Evolutionary conservation across 2,329 filamentous ascomycete genomes (phyloP).

Genomic region (Aspergillus costaricaensis): DNA sequence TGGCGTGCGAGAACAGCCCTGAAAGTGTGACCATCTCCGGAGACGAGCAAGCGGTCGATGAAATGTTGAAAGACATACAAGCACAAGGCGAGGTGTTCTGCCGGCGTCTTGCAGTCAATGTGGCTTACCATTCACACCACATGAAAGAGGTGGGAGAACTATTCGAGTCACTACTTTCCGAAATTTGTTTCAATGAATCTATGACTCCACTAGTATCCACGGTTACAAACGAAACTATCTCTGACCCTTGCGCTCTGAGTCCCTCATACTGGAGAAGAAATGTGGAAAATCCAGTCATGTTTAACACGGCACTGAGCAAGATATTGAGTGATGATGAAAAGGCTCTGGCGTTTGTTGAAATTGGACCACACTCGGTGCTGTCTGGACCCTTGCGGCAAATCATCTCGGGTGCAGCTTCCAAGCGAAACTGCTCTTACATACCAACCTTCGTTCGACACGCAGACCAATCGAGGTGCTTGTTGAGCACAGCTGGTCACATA

Average conservation of each 20-base stretch:
- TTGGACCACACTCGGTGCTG: not conserved
- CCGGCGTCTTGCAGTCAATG: slow-evolving; percentile 16
- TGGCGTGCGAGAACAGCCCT: slow-evolving; percentile 23
- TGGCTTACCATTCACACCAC: slow-evolving; percentile 20
- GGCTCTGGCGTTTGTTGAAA: not conserved
- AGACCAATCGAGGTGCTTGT: not conserved
- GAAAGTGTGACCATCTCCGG: slow-evolving; percentile 19
- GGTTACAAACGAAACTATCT: not conserved
- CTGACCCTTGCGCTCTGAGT: not conserved
- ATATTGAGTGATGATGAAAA: not conserved
- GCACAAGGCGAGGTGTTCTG: slow-evolving; percentile 7
- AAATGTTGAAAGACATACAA: slow-evolving; percentile 8
- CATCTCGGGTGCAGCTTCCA: not conserved
- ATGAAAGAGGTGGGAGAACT: slow-evolving; percentile 8
- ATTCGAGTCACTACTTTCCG: not conserved
- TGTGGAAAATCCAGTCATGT: not conserved
- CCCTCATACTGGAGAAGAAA: not conserved
- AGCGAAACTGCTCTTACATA: not conserved
- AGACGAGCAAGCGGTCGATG: slow-evolving; percentile 12
- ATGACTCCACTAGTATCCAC: not conserved
- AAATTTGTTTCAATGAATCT: not conserved
- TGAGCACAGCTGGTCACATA: not conserved
- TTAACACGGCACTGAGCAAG: not conserved
- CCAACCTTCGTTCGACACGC: not conserved
- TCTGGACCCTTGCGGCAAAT: not conserved